Base-by-base conservation (phyloP, 2,329 filamentous ascomycete species). In the Aureobasidium sp. region DNA sequence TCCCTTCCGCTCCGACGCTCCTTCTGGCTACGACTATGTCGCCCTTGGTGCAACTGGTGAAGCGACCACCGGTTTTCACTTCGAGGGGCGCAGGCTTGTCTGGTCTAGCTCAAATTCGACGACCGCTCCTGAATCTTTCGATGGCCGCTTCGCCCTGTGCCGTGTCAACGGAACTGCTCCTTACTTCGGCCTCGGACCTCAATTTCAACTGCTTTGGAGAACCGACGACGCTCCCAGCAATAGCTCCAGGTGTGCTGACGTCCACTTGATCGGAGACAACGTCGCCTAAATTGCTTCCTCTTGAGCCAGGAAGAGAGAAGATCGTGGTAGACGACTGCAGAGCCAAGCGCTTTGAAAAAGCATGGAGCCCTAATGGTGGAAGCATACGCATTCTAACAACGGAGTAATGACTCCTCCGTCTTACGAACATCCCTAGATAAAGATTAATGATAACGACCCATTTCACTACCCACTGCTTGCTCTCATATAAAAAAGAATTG, bases 131-230 rank as follows among this genome's bases (percentile, higher is more conserved):
- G 31, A 44, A 3, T 29, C 29, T n/a, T 60, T 60, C n/a, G 40
- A 54, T n/a, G 49, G 48, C 22, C n/a, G 27, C 39, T 61, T 61
- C 14, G 60, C 49, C 19, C 31, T 61, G 6, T 61, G 60, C 42
- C 49, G 48, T 5, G 60, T 61, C 11, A 61, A 61, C 40, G 60
- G 60, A 6, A 61, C 60, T 11, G 35, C 60, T 15, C 60, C 60
- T 12, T 61, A 61, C 60, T 56, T 61, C 60, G 42, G 8, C 22
- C 22, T 61, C 9, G 60, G 60, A 15, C 40, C 29, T 19, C 29
- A 61, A 15, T 61, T 40, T 40, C 60, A 61, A 40, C 35, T 61
- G 22, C 40, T 61, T 19, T 61, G 60, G 60, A 61, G 54, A 49
- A 40, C 14, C 3, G 33, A 11, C 60, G 47, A 47, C 15, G 49